Evolutionary conservation across 192 early-diverging fungal species (phyloP).

Genomic region (Backusella sp.): DNA sequence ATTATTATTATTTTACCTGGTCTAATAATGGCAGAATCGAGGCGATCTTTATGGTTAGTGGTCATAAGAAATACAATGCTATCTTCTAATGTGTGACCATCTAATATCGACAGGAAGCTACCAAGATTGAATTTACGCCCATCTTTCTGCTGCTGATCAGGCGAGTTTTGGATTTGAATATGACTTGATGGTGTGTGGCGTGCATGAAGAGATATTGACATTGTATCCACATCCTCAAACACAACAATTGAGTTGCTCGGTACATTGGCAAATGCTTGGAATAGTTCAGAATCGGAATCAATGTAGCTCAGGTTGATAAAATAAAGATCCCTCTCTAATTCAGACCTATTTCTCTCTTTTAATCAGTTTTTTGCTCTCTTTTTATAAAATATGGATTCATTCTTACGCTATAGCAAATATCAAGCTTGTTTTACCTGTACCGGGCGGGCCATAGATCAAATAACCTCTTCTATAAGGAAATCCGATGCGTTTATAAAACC

Average conservation of each 20-base stretch:
- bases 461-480: slow-evolving; percentile 61
- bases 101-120: slow-evolving; percentile 53
- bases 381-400: neutral
- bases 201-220: slow-evolving; percentile 34
- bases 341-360: slow-evolving; percentile 11
- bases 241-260: slow-evolving; percentile 48
- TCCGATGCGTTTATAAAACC: slow-evolving; percentile 60
- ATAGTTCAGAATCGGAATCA: slow-evolving; percentile 33
- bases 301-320: slow-evolving; percentile 41
- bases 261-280: slow-evolving; percentile 31
- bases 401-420: slow-evolving; percentile 41
- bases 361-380: neutral
- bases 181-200: neutral
- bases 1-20: slow-evolving; percentile 36
- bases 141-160: slow-evolving; percentile 6
- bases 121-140: slow-evolving; percentile 39
- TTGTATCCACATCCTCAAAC: slow-evolving; percentile 60
- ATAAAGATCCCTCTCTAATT: slow-evolving; percentile 36
- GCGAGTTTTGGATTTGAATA: neutral
- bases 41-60: slow-evolving; percentile 57
- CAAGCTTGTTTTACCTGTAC: slow-evolving; percentile 43
- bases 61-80: slow-evolving; percentile 67
- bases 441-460: slow-evolving; percentile 37
- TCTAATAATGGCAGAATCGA: slow-evolving; percentile 63
- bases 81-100: slow-evolving; percentile 57